Conservation (phyloP, 177 flowering plant genomes). For the Vitis hybrid region DNA sequence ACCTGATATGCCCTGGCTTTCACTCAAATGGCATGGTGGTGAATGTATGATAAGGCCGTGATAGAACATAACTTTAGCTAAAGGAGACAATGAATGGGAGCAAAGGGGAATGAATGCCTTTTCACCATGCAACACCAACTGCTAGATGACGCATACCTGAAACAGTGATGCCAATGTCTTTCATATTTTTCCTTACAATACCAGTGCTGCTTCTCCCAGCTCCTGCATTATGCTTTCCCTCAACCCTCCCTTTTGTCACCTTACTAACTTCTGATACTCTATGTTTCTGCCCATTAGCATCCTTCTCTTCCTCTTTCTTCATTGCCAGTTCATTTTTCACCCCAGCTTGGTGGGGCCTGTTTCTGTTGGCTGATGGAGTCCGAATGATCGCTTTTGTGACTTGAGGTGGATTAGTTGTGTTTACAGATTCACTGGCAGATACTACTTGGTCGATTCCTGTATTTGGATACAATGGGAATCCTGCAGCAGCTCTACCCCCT, state of each 20-base stretch:
- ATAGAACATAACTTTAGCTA: too few relatives aligned
- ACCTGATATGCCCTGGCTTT: too few relatives aligned
- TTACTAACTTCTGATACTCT: conserved; percentile 18
- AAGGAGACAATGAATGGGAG: too few relatives aligned
- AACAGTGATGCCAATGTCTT: conserved; percentile 19
- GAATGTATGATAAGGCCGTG: too few relatives aligned
- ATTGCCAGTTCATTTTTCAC: conserved; percentile 7
- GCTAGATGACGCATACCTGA: conserved; percentile 33
- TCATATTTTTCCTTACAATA: conserved; percentile 31
- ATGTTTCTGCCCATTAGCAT: conserved; percentile 17
- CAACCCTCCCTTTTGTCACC: conserved; percentile 25
- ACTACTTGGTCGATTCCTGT: conserved; percentile 13
- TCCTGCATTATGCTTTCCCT: conserved; percentile 15
- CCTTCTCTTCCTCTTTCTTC: conserved; percentile 28
- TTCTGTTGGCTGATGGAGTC: conserved; percentile 12
- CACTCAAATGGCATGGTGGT: too few relatives aligned
- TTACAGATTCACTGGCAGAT: conserved; percentile 9
- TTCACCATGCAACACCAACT: conserved; percentile 42
- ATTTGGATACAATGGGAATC: conserved; percentile 15
- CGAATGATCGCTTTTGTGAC: conserved; percentile 10
- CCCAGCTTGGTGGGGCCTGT: background rate
- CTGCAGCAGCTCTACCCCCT: conserved; percentile 19
- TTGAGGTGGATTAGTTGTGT: conserved; percentile 13
- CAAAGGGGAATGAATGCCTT: background rate
- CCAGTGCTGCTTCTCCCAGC: conserved; percentile 12